These are phyloP conservation scores for Furcasterigmium furcatum DNA, from an alignment of 2,329 filamentous ascomycete species.

Conservation along the genomic window DNA sequence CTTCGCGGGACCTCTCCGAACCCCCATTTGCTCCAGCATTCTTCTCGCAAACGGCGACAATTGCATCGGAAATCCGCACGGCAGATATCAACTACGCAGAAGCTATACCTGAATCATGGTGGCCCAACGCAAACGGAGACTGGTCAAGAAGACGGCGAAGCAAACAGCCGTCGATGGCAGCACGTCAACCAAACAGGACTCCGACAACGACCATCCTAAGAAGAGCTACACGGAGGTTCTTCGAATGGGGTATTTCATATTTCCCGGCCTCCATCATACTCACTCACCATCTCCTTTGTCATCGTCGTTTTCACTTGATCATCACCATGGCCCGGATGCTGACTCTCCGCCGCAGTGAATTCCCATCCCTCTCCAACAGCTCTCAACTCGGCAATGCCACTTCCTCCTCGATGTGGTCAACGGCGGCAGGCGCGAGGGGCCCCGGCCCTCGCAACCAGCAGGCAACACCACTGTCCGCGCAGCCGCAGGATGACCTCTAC, in stretches of 20 bases:
- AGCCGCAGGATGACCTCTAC: conserved; percentile 44
- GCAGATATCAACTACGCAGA: no score
- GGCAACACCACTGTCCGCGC: conserved; percentile 45
- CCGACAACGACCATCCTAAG: conserved; percentile 5
- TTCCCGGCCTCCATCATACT: no score
- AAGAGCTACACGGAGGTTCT: conserved; percentile 25
- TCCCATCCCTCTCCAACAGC: conserved; percentile 62
- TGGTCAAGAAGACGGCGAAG: conserved; percentile 6
- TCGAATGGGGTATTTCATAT: conserved; percentile 25
- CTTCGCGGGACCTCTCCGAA: no score
- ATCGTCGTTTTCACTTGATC: neutral
- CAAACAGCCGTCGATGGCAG: conserved; percentile 3
- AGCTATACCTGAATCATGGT: conserved; percentile 1
- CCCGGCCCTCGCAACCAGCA: conserved; percentile 46
- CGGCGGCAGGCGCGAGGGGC: conserved; percentile 40
- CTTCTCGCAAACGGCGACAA: no score
- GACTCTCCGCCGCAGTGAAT: conserved; percentile 46
- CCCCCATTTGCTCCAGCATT: no score
- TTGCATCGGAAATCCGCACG: no score
- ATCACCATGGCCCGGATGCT: conserved; percentile 11
- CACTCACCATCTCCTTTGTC: neutral
- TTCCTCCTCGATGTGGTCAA: conserved; percentile 53
- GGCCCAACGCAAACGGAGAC: conserved; percentile 6
- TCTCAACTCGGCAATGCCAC: conserved; percentile 47
- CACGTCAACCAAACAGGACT: neutral